Conservation (phyloP, 352 stramenopile genomes). For the Phytophthora capsici region DNA sequence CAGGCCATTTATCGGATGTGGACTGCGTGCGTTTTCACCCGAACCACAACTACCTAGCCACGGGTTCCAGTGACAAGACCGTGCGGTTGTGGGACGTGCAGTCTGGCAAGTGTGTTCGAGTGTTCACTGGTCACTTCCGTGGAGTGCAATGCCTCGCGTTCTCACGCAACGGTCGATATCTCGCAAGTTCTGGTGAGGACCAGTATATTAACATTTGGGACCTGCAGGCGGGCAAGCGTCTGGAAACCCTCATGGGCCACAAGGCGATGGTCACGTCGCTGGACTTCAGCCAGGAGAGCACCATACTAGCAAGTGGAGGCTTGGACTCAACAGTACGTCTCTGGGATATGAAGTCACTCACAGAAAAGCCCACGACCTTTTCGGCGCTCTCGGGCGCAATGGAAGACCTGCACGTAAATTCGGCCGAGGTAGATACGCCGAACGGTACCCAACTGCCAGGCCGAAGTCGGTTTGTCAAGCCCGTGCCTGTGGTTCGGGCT, state of each 20-base stretch:
- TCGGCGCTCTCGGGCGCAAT: slow-evolving; percentile 39
- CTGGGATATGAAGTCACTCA: slow-evolving; percentile 86
- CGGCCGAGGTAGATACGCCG: slow-evolving; percentile 9
- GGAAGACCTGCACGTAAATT: slow-evolving; percentile 43
- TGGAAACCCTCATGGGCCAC: slow-evolving; percentile 86
- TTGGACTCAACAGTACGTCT: slow-evolving; percentile 83
- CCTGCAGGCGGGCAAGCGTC: slow-evolving; percentile 86
- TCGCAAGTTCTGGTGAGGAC: slow-evolving; percentile 86
- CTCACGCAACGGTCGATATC: slow-evolving; percentile 90
- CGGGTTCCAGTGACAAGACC: slow-evolving; percentile 94
- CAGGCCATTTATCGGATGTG: slow-evolving; percentile 93
- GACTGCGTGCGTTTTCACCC: slow-evolving; percentile 94
- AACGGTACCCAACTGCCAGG: slow-evolving; percentile 24
- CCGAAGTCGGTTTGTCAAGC: slow-evolving; percentile 53
- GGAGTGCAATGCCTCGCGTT: slow-evolving; percentile 91
- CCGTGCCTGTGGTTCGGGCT: slow-evolving; percentile 63
- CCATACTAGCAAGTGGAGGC: slow-evolving; percentile 74
- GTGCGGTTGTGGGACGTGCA: slow-evolving; percentile 95
- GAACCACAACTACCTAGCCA: slow-evolving; percentile 96
- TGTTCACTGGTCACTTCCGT: slow-evolving; percentile 92
- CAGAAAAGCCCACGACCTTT: slow-evolving; percentile 51
- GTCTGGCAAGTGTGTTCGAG: slow-evolving; percentile 90
- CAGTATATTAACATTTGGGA: slow-evolving; percentile 95
- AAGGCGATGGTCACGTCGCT: slow-evolving; percentile 78
- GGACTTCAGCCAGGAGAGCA: slow-evolving; percentile 81